Evolutionary conservation across 2,329 filamentous ascomycete species (phyloP).

Genomic region (Aspergillus ruber): DNA sequence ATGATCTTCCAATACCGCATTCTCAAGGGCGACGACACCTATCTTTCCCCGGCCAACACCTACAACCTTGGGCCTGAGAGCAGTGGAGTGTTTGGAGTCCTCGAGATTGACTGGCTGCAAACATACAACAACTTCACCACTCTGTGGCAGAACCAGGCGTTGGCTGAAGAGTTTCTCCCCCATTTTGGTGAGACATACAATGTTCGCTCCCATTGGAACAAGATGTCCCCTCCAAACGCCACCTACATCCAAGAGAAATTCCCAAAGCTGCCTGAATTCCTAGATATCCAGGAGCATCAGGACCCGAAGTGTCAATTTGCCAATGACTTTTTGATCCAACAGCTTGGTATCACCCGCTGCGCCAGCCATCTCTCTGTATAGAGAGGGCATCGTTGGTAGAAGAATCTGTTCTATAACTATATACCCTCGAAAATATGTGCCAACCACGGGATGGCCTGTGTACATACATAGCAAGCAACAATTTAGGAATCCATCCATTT

Average conservation of each 20-base stretch:
- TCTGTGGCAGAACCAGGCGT: conserved; percentile 9
- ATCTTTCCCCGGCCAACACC: conserved; percentile 14
- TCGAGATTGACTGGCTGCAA: conserved; percentile 14
- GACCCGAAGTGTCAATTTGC: conserved; percentile 15
- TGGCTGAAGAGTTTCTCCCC: conserved; percentile 9
- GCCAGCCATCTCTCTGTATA: conserved; percentile 4
- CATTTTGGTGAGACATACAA: conserved; percentile 11
- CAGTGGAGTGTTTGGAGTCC: conserved; percentile 12
- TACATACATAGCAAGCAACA: too few species aligned
- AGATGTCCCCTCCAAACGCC: conserved; percentile 10
- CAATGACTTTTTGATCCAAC: conserved; percentile 11
- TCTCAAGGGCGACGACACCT: conserved; percentile 14
- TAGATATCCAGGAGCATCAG: conserved; percentile 11
- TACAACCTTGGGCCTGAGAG: conserved; percentile 10
- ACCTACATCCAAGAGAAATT: conserved; percentile 7
- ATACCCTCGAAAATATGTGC: too few species aligned
- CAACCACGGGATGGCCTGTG: too few species aligned
- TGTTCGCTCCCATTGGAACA: conserved; percentile 14
- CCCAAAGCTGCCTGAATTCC: conserved; percentile 11
- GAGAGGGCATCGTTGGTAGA: background rate
- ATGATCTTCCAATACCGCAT: conserved; percentile 11
- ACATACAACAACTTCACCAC: conserved; percentile 12
- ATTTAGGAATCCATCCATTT: too few species aligned
- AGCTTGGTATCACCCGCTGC: conserved; percentile 12
- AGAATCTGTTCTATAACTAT: background rate